Conservation (phyloP, 192 early-diverging fungal genomes). For the Gamsiella multidivaricata region DNA sequence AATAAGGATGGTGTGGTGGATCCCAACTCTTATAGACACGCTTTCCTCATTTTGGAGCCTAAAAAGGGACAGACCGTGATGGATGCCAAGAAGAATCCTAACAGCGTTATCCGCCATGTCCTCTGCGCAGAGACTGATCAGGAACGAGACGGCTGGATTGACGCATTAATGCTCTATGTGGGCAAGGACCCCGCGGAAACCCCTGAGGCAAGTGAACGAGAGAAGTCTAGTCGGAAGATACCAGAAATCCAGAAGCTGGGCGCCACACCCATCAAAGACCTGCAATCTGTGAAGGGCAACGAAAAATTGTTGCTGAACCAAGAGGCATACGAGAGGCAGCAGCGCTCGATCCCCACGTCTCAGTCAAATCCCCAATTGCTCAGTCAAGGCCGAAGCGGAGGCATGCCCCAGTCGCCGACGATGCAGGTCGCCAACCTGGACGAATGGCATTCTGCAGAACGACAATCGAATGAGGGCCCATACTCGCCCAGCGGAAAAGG, state of each 20-base stretch:
- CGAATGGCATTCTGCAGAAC: constrained; percentile 23
- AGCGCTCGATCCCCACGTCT: constrained; percentile 28
- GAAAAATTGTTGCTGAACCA: constrained; percentile 42
- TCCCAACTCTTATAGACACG: constrained; percentile 83
- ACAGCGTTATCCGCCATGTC: constrained; percentile 69
- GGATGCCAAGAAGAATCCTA: constrained; percentile 44
- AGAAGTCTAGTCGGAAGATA: constrained; percentile 20
- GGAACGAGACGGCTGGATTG: constrained; percentile 94
- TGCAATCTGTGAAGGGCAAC: constrained; percentile 28
- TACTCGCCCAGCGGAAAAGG: neutral
- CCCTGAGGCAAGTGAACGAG: constrained; percentile 4
- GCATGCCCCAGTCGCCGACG: constrained; percentile 35
- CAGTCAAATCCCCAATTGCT: constrained; percentile 13
- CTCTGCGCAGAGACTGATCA: constrained; percentile 90
- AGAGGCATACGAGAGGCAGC: constrained; percentile 42
- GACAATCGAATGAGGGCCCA: constrained; percentile 7
- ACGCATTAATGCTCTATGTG: constrained; percentile 67
- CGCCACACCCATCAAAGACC: constrained; percentile 52
- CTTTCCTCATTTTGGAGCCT: constrained; percentile 89
- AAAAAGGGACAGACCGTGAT: constrained; percentile 68
- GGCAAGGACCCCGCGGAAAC: constrained; percentile 25
- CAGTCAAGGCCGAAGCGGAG: constrained; percentile 14
- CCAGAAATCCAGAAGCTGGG: constrained; percentile 41
- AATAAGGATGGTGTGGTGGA: constrained; percentile 39
- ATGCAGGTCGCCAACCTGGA: constrained; percentile 4